These are phyloP conservation scores for Gamsiella multidivaricata DNA, from an alignment of 192 early-diverging fungal genomes.

Conservation along the genomic window DNA sequence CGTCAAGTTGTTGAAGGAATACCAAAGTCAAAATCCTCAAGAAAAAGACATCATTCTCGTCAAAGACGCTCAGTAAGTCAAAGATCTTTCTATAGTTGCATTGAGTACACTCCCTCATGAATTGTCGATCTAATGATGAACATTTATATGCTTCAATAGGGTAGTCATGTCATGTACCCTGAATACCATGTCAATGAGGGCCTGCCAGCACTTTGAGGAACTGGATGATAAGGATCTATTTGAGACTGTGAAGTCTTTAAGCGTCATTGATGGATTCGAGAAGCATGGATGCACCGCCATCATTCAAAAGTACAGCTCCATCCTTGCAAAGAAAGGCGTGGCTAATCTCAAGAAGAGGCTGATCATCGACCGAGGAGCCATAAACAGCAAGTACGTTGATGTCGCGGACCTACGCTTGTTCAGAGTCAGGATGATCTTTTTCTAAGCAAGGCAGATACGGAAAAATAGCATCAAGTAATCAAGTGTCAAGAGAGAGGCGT, in stretches of 20 bases:
- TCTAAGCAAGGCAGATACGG: too few relatives aligned
- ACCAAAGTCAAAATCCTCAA: constrained; percentile 10
- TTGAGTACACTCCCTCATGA: constrained; percentile 11
- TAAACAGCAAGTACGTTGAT: neutral
- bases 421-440: too few relatives aligned
- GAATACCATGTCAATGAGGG: constrained; percentile 30
- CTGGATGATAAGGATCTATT: constrained; percentile 18
- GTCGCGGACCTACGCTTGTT: too few relatives aligned
- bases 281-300: constrained; percentile 19
- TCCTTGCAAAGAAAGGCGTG: constrained; percentile 19
- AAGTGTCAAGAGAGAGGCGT: too few relatives aligned
- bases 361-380: constrained; percentile 16
- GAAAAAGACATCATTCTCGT: constrained; percentile 29
- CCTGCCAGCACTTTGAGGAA: constrained; percentile 23
- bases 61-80: constrained; percentile 26
- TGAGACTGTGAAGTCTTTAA: constrained; percentile 21
- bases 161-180: constrained; percentile 27
- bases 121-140: constrained; percentile 17
- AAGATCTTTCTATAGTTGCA: constrained; percentile 5
- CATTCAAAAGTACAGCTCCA: constrained; percentile 10
- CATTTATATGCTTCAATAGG: constrained; percentile 20
- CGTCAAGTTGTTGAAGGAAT: constrained; percentile 17
- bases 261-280: constrained; percentile 27
- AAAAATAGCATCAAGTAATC: too few relatives aligned
- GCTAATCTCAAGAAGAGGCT: constrained; percentile 8